A percentile compares a stretch with the other conserved stretches of the same genome.
phyloP scores from a whole-genome alignment of 768 basidiomycete species.

The Mrakia blollopis region DNA sequence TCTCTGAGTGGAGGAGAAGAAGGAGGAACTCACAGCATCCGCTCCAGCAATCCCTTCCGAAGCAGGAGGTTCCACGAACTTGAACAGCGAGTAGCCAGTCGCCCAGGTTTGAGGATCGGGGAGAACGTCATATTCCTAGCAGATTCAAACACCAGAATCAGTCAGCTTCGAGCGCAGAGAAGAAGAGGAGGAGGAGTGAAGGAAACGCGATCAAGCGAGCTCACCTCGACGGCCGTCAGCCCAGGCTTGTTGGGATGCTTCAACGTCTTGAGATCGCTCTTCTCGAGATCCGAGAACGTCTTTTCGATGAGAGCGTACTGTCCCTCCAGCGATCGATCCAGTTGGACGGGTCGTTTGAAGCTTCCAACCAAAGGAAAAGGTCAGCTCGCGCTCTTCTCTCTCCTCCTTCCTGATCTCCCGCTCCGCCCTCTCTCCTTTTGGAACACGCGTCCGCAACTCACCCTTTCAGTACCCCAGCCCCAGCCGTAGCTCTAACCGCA shows the following conservation, averaged over 20 bases:
- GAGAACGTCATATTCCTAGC: conserved; percentile 62
- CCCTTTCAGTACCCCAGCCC: conserved; percentile 7
- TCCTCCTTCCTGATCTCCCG: background rate
- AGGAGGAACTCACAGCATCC: conserved; percentile 3
- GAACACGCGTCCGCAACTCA: background rate
- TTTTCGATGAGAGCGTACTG: conserved; percentile 74
- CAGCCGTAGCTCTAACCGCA: background rate
- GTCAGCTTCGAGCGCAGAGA: background rate
- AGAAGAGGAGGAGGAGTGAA: background rate
- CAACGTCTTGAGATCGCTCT: conserved; percentile 52
- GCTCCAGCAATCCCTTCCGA: background rate
- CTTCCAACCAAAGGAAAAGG: background rate
- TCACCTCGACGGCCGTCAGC: conserved; percentile 64
- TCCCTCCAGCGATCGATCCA: conserved; percentile 68
- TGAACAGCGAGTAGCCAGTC: conserved; percentile 80
- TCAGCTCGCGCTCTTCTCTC: no score
- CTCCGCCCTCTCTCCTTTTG: no score
- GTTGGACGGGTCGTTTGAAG: conserved; percentile 39
- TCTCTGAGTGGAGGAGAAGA: no score
- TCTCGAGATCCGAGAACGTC: conserved; percentile 51
- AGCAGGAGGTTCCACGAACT: conserved; percentile 78
- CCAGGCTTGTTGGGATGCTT: conserved; percentile 74
- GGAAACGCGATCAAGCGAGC: background rate
- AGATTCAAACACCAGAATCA: background rate
- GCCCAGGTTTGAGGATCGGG: conserved; percentile 84